Evolutionary conservation across 179 eudicot genomes (phyloP).

Genomic region (Silene coronaria): DNA sequence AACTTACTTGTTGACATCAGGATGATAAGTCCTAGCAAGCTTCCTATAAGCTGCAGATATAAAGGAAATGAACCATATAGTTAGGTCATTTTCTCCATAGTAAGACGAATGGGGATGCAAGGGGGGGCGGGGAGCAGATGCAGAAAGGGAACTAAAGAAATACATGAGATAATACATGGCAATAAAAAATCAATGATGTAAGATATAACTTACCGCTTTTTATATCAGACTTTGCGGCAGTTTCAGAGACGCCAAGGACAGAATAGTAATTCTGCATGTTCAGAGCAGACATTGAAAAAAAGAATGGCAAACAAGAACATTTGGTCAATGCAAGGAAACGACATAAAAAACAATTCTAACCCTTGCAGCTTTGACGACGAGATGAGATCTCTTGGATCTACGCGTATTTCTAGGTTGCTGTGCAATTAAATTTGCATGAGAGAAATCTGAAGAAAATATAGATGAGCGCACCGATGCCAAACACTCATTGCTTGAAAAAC

Average conservation of each 20-base stretch:
- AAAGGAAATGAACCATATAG: constrained; percentile 13
- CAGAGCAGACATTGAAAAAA: constrained; percentile 4
- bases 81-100: constrained; percentile 1
- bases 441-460: constrained; percentile 40
- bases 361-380: constrained; percentile 57
- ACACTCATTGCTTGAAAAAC: constrained; percentile 37
- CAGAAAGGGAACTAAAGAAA: neutral
- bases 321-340: constrained; percentile 1
- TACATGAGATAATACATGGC: neutral
- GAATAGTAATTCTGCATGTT: constrained; percentile 64
- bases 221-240: constrained; percentile 71
- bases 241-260: constrained; percentile 67
- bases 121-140: too few relatives aligned
- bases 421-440: constrained; percentile 27
- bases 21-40: constrained; percentile 95
- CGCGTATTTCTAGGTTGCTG: constrained; percentile 25
- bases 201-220: constrained; percentile 55
- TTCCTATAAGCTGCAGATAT: constrained; percentile 73
- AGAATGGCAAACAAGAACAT: neutral
- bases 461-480: constrained; percentile 48
- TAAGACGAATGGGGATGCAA: too few relatives aligned
- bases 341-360: constrained; percentile 27
- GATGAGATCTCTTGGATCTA: constrained; percentile 33
- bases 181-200: neutral
- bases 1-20: constrained; percentile 95